Conservation (phyloP, 2,329 filamentous ascomycete genomes). For the Colletotrichum somersetense region DNA sequence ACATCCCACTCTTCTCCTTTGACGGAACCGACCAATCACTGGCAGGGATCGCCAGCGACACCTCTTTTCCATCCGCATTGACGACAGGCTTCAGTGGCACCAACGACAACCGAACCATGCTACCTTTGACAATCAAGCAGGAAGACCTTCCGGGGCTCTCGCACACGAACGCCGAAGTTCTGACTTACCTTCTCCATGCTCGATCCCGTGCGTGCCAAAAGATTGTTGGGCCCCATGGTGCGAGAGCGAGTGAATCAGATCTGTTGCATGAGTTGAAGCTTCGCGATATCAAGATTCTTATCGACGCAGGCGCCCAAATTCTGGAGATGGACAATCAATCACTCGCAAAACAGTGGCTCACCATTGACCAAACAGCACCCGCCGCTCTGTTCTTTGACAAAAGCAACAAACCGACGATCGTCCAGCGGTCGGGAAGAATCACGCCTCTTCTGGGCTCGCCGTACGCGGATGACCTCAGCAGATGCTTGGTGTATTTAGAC, state of each 20-base stretch:
- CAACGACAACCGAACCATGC: slow-evolving; percentile 71
- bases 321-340: slow-evolving; percentile 69
- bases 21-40: slow-evolving; percentile 22
- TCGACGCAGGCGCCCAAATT: slow-evolving; percentile 75
- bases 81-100: slow-evolving; percentile 81
- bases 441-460: slow-evolving; percentile 65
- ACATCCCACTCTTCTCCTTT: slow-evolving; percentile 65
- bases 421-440: slow-evolving; percentile 52
- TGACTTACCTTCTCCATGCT: slow-evolving; percentile 67
- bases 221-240: slow-evolving; percentile 45
- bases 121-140: slow-evolving; percentile 73
- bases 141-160: slow-evolving; percentile 67
- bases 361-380: slow-evolving; percentile 55
- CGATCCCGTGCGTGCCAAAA: slow-evolving; percentile 63
- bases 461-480: slow-evolving; percentile 64
- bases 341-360: slow-evolving; percentile 65
- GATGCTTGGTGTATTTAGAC: slow-evolving; percentile 70
- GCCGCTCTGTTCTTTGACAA: slow-evolving; percentile 68
- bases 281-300: slow-evolving; percentile 63
- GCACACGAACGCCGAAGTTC: slow-evolving; percentile 74
- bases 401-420: slow-evolving; percentile 59
- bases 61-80: slow-evolving; percentile 45
- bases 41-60: not conserved
- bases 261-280: slow-evolving; percentile 58
- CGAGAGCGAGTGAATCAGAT: slow-evolving; percentile 53